Percentiles rank a stretch among this genome's conserved stretches.
Conservation (phyloP, 176 grass and related monocot species). For the Aegilops umbellulata region DNA sequence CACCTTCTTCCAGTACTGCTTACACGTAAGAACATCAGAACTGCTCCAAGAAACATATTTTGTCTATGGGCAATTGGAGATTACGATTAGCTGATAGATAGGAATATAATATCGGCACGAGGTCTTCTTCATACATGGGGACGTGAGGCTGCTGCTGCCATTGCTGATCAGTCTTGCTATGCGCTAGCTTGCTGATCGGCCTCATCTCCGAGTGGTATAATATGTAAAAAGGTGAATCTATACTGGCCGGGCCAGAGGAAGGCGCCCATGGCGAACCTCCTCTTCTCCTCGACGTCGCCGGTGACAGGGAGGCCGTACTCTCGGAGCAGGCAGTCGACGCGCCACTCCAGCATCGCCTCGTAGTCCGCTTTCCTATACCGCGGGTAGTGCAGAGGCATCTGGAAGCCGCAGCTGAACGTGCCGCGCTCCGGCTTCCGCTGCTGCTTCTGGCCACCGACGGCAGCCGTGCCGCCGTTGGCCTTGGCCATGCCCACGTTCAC, state of each 20-base stretch:
- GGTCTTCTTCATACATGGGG: not conserved
- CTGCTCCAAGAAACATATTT: not conserved
- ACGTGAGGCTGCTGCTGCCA: not conserved
- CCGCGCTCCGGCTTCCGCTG: conserved; percentile 8
- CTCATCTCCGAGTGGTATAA: not conserved
- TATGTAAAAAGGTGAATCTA: not conserved
- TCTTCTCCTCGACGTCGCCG: conserved; percentile 55
- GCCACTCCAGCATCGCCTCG: conserved; percentile 84
- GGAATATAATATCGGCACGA: not conserved
- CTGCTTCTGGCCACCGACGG: not conserved
- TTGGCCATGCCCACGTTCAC: conserved; percentile 27
- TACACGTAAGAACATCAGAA: too few species aligned
- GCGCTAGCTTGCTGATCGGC: not conserved
- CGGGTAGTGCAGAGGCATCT: conserved; percentile 75
- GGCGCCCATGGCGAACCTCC: conserved; percentile 68
- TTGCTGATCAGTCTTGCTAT: not conserved
- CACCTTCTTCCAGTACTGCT: not conserved
- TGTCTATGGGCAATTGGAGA: too few species aligned
- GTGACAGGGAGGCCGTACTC: conserved; percentile 67
- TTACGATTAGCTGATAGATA: too few species aligned
- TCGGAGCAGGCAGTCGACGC: conserved; percentile 59
- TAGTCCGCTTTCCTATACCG: conserved; percentile 69
- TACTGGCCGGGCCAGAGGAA: conserved; percentile 75
- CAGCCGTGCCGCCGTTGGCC: not conserved
- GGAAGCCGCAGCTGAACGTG: conserved; percentile 37